These are phyloP conservation scores for Xylaria longipes DNA, from an alignment of 495 filamentous ascomycete genomes.

Conservation along the genomic window DNA sequence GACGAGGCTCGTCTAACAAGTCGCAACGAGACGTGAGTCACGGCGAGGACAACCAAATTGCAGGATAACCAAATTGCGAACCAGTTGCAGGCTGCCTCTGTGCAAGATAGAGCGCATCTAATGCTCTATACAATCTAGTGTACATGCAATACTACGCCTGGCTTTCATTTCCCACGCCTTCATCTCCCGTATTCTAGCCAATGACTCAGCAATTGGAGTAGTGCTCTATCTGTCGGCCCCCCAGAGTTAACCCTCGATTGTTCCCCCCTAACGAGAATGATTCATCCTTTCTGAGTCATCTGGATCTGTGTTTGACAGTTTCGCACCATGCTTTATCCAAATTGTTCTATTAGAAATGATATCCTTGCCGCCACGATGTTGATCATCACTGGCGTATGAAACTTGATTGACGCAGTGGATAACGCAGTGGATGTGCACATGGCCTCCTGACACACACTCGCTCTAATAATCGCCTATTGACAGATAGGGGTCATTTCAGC, in stretches of 20 bases:
- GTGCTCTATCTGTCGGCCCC: neutral
- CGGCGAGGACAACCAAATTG: neutral
- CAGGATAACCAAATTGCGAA: neutral
- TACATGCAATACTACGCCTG: constrained; percentile 4
- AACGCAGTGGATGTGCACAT: neutral
- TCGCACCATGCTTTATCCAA: neutral
- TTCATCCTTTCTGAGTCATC: constrained; percentile 21
- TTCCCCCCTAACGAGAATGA: neutral
- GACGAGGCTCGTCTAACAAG: constrained; percentile 1
- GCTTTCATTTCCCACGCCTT: constrained; percentile 9
- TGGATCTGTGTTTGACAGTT: neutral
- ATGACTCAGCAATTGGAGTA: constrained; percentile 9
- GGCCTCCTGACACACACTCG: constrained; percentile 4
- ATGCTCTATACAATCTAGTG: neutral
- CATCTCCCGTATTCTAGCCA: constrained; percentile 7
- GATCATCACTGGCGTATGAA: neutral
- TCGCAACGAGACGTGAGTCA: constrained; percentile 8
- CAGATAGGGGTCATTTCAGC: neutral
- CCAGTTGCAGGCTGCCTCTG: neutral
- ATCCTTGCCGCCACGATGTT: constrained; percentile 2
- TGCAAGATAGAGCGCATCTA: neutral
- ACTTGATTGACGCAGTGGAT: neutral
- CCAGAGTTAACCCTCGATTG: neutral
- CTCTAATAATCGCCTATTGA: neutral
- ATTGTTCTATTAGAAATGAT: neutral